Base-by-base conservation (phyloP, 306 rosid species). In the Sicyos baderoa region DNA sequence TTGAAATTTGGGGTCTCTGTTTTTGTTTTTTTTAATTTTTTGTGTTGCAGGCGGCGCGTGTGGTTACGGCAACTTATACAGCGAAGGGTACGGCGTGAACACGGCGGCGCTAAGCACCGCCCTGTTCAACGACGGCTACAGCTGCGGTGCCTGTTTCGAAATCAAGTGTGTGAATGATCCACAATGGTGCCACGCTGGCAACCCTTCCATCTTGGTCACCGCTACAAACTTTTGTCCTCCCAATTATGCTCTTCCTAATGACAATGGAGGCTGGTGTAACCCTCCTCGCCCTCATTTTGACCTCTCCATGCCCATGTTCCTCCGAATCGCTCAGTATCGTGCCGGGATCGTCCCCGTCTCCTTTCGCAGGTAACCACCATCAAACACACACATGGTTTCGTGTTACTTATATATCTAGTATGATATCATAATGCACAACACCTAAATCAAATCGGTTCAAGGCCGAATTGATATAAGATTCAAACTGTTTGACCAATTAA, bases 241-340 rank as follows among this genome's bases (percentile, higher is more conserved):
- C 0, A 86, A 86, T 65, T 83, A 66, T 7, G 90, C 83, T 7
- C 83, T 63, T 7, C 69, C 91, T 0, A 86, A 68, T 21, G 86
- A 86, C 75, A 84, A 86, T 60, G 91, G 91, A 1, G 91, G 91
- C 0, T 86, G 91, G 91, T 86, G 91, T 70, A 86, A 86, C 59
- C 91, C 91, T 74, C 91, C 91, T 0, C 63, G 91, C 7, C 81
- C 91, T 0, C 91, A 86, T 62, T 86, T 86, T 54, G 91, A 86
- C 68, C 91, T 86, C 11, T 85, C 91, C 54, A 86, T 86, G 91
- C 91, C 91, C 5, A 79, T 86, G 84, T 86, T 86, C 59, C 90
- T 86, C 14, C 42, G 44, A 2, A 63, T 63, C 4, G 69, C 91
- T 0, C 71, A 81, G 47, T 86, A 83, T 54, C 91, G 85, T 1